Conservation (phyloP, 805 yeast species). For the Wickerhamomyces ciferrii region DNA sequence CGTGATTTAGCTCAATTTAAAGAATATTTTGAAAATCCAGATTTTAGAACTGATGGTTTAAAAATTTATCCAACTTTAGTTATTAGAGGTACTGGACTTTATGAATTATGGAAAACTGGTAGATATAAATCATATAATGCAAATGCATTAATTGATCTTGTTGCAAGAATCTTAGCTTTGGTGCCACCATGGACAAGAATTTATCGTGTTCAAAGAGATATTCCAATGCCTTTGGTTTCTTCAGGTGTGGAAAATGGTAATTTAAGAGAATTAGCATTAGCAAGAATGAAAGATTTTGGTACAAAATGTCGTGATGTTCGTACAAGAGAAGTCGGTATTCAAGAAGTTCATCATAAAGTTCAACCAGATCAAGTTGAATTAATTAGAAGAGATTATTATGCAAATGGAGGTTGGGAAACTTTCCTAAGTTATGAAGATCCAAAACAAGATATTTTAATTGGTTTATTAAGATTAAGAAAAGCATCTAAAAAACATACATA, state of each 20-base stretch:
- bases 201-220: conserved; percentile 97
- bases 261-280: conserved; percentile 88
- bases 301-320: conserved; percentile 94
- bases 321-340: conserved; percentile 97
- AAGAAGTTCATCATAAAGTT: conserved; percentile 95
- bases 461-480: conserved; percentile 79
- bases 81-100: conserved; percentile 94
- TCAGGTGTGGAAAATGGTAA: conserved; percentile 98
- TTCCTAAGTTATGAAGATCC: conserved; percentile 96
- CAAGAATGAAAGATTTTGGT: conserved; percentile 98
- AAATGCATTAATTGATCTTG: conserved; percentile 87
- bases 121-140: conserved; percentile 92
- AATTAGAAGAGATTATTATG: conserved; percentile 91
- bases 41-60: conserved; percentile 93
- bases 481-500: conserved; percentile 87
- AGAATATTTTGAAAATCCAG: conserved; percentile 96
- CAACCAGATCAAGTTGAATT: conserved; percentile 96
- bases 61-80: conserved; percentile 95
- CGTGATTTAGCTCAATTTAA: conserved; percentile 93
- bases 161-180: conserved; percentile 90
- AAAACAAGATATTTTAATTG: conserved; percentile 90
- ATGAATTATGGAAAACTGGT: conserved; percentile 97
- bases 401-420: conserved; percentile 99
- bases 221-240: conserved; percentile 97
- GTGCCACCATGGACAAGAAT: conserved; percentile 99